Percentiles rank a stretch among this genome's conserved stretches.
Conservation (phyloP, 306 rosid genomes). For the Vigna angularis region DNA sequence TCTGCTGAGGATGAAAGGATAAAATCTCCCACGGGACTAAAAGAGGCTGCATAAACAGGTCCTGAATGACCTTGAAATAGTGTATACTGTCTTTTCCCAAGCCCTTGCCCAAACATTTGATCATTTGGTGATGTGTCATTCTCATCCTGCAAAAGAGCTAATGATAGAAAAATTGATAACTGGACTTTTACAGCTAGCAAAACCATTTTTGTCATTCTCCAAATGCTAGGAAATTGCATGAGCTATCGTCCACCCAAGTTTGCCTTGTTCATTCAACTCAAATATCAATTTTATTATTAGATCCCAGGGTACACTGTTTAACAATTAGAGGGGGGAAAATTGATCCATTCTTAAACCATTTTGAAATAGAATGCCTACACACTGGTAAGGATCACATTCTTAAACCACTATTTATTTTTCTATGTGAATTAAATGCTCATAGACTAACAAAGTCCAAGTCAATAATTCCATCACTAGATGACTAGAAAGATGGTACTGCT, state of each 20-base stretch:
- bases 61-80: slow-evolving; percentile 98
- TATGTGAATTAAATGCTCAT: neutral
- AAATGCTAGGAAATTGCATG: slow-evolving; percentile 25
- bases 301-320: neutral
- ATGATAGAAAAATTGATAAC: slow-evolving; percentile 45
- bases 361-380: neutral
- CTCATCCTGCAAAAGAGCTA: slow-evolving; percentile 86
- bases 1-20: slow-evolving; percentile 93
- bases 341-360: neutral
- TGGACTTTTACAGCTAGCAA: slow-evolving; percentile 28
- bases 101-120: slow-evolving; percentile 60
- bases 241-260: slow-evolving; percentile 26
- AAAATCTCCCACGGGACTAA: slow-evolving; percentile 91
- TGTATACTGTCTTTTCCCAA: slow-evolving; percentile 76
- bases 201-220: neutral
- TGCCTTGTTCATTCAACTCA: slow-evolving; percentile 1
- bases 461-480: slow-evolving; percentile 12
- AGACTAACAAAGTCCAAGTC: slow-evolving; percentile 16
- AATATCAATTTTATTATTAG: neutral
- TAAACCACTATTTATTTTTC: neutral
- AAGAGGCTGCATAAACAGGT: slow-evolving; percentile 88
- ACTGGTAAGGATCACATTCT: slow-evolving; percentile 6
- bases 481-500: neutral
- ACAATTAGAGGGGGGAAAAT: neutral
- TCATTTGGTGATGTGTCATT: slow-evolving; percentile 66